Evolutionary conservation across 1,284 basidiomycete genomes (phyloP), one percentile per base, ranked within the genome.

Genomic region (Ceratobasidium sp.): DNA sequence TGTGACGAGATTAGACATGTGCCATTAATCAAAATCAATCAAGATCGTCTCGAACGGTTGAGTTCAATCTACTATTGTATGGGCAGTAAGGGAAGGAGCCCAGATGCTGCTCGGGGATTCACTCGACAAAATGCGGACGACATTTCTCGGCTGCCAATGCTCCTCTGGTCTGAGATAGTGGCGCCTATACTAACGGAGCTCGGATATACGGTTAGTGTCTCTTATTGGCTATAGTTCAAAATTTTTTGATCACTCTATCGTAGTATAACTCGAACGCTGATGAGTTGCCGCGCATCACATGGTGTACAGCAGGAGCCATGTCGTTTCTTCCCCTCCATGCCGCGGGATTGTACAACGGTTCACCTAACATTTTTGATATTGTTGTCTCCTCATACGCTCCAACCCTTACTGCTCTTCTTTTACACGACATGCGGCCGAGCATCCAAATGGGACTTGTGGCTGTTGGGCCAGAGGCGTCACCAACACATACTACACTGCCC

Each of bases 311-410:
- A 18, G 70, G 74, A 18, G 55, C 73, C 45, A 57, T 74, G 10
- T 65, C 74, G 50, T 77, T 73, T 45, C 76, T 79, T 26, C 78
- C 78, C 8, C 72, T 79, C 43, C 78, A 79, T 64, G 78, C 78
- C 30, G 78, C 78, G 28, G 77, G 77, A 8, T 34, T 70, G 30
- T 75, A 74, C 46, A 50, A 72, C 62, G 46, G 23, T 26, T 36
- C 43, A 59, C 21, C 55, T 12, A 71, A 69, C 36, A 46, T 72
- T 10, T 76, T 62, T 9, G 73, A 77, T 45, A 76, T 73, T 43
- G 75, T 76, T 23, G 70, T 78, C 34, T 78, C 78, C 10, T 79
- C 78, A 0, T 79, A 79, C 59, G 76, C 74, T 0, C 78, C 77
- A 18, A 75, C 77, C 57, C 30, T 48, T 76, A 1, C 74, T 64